Evolutionary conservation across 257 asterid species (phyloP).

Genomic region (Nyctanthes arbortristis): DNA sequence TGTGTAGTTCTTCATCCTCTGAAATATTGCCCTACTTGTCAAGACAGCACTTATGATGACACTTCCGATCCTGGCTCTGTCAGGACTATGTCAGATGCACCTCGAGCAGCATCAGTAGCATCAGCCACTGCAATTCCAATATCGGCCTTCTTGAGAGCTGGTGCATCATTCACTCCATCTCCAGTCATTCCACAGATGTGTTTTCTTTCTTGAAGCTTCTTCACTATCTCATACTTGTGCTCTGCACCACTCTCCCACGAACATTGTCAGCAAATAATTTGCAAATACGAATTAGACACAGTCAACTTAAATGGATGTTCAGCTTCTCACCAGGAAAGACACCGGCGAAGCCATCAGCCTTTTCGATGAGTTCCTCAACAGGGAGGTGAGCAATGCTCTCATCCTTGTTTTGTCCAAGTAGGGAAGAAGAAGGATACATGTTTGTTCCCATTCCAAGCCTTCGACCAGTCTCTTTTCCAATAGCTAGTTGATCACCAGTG

Average conservation of each 20-base stretch:
- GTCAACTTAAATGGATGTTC: not conserved
- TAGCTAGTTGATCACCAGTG: constrained; percentile 51
- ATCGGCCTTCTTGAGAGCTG: constrained; percentile 49
- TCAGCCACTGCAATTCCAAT: constrained; percentile 61
- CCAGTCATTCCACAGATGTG: constrained; percentile 59
- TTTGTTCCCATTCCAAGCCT: constrained; percentile 57
- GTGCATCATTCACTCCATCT: constrained; percentile 58
- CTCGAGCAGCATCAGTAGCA: constrained; percentile 53
- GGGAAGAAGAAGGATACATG: constrained; percentile 57
- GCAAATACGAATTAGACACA: not conserved
- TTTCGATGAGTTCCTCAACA: constrained; percentile 49
- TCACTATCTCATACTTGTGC: constrained; percentile 52
- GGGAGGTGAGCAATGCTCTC: constrained; percentile 41
- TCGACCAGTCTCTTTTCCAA: constrained; percentile 52
- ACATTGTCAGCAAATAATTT: not conserved
- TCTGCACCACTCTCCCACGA: constrained; percentile 26
- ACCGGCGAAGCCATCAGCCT: constrained; percentile 56
- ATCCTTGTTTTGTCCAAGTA: constrained; percentile 46
- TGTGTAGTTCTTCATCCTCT: constrained; percentile 58
- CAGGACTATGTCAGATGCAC: constrained; percentile 51
- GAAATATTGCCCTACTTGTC: constrained; percentile 52
- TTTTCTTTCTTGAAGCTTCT: constrained; percentile 48
- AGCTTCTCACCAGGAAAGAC: constrained; percentile 45
- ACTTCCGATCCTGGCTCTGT: constrained; percentile 48
- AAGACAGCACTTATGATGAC: constrained; percentile 50